Conservation (phyloP, 2,329 filamentous ascomycete genomes). For the Epichloe festucae region DNA sequence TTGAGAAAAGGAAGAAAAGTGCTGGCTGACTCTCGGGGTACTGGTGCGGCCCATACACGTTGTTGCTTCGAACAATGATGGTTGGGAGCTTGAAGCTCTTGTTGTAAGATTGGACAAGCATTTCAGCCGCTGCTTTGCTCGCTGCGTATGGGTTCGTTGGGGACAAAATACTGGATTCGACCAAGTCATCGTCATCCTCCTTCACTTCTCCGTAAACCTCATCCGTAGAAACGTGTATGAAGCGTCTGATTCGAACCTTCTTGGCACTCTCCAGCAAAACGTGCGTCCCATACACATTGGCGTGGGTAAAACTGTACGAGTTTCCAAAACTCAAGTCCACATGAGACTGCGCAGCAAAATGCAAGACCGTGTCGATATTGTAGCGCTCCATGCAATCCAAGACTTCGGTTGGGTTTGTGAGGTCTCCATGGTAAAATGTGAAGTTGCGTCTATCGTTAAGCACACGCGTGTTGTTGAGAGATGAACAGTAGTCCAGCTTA, state of each 20-base stretch:
- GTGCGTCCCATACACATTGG: conserved; percentile 76
- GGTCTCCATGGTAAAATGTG: conserved; percentile 66
- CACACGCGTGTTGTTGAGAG: conserved; percentile 63
- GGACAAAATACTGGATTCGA: conserved; percentile 60
- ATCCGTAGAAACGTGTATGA: conserved; percentile 75
- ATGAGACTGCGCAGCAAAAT: conserved; percentile 78
- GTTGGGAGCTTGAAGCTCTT: conserved; percentile 71
- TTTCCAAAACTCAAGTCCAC: conserved; percentile 75
- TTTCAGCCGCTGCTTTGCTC: conserved; percentile 70
- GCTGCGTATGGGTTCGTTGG: conserved; percentile 76
- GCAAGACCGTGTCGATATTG: conserved; percentile 67
- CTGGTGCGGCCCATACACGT: conserved; percentile 76
- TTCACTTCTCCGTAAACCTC: conserved; percentile 76
- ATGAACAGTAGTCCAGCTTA: conserved; percentile 73
- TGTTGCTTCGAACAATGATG: conserved; percentile 72
- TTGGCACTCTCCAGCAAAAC: conserved; percentile 66
- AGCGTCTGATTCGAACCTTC: conserved; percentile 55
- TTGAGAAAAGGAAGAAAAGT: not conserved
- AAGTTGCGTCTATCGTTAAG: conserved; percentile 60
- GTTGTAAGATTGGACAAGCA: conserved; percentile 77
- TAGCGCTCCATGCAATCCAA: conserved; percentile 57
- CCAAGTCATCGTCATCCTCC: conserved; percentile 55
- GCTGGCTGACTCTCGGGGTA: conserved; percentile 60
- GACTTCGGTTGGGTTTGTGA: conserved; percentile 58
- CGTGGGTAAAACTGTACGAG: conserved; percentile 68